Evolutionary conservation across 2,329 filamentous ascomycete species (phyloP).

Genomic region (Cercospora nicotianae): DNA sequence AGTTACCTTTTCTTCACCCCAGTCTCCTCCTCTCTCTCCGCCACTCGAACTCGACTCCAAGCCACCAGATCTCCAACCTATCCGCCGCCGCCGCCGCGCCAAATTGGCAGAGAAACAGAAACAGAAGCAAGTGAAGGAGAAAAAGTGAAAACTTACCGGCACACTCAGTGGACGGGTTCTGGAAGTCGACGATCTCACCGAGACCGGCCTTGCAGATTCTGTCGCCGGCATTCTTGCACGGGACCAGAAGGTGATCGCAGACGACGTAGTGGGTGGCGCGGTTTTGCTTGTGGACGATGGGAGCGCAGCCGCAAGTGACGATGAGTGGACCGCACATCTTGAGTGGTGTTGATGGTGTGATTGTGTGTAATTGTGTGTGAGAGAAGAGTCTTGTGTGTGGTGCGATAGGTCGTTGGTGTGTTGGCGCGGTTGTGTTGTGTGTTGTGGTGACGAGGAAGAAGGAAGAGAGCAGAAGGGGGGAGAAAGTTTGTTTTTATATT

Average conservation of each 20-base stretch:
- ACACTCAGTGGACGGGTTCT: constrained; percentile 13
- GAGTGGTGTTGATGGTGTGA: not conserved
- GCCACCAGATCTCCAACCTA: not conserved
- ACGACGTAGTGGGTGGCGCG: not conserved
- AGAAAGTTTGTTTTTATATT: not conserved
- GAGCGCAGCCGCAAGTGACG: constrained; percentile 4
- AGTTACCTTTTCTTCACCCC: not conserved
- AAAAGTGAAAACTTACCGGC: constrained; percentile 1
- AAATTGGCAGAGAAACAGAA: not conserved
- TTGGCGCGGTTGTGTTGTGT: not conserved
- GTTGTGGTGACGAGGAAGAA: not conserved
- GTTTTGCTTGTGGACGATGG: not conserved
- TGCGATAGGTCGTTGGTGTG: not conserved
- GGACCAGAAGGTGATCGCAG: constrained; percentile 2
- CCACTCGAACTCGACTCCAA: not conserved
- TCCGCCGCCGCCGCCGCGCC: not conserved
- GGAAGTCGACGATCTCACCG: constrained; percentile 3
- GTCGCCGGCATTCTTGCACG: constrained; percentile 2
- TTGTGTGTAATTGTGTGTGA: not conserved
- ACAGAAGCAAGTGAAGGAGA: not conserved
- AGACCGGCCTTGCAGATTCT: constrained; percentile 6
- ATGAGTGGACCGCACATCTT: constrained; percentile 5
- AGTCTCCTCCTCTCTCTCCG: not conserved
- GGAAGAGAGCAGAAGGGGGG: not conserved
- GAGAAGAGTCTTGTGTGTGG: not conserved